These are phyloP conservation scores for Hemerocallis citrina DNA, from an alignment of 106 monocot species.

Conservation along the genomic window DNA sequence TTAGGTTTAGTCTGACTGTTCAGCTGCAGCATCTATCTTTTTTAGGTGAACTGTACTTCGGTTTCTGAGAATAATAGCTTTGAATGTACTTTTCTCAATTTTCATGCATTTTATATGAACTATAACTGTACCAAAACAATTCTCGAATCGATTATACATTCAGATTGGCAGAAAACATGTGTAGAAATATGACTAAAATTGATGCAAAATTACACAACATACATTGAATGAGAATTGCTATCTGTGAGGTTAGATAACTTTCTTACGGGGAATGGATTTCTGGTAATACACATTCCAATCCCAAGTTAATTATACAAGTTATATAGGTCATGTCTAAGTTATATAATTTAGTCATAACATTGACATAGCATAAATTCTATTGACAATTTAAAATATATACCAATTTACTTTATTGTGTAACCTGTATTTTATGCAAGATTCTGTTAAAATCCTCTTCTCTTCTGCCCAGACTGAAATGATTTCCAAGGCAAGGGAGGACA, in stretches of 20 bases:
- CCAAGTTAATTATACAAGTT: neutral
- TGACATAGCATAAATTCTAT: too few species aligned
- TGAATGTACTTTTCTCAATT: neutral
- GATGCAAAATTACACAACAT: neutral
- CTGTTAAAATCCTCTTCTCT: neutral
- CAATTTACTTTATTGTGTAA: neutral
- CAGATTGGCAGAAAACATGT: neutral
- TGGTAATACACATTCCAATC: neutral
- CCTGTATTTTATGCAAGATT: neutral
- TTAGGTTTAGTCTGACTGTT: too few species aligned
- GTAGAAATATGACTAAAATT: neutral
- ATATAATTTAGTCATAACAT: too few species aligned
- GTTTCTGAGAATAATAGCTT: too few species aligned
- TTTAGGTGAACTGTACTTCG: too few species aligned
- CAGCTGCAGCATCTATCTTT: too few species aligned
- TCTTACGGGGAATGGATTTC: neutral
- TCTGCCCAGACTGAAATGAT: constrained; percentile 55
- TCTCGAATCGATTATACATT: neutral
- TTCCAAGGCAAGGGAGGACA: constrained; percentile 45
- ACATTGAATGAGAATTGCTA: too few species aligned
- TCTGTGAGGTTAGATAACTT: neutral
- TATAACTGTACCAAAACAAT: neutral
- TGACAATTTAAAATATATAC: neutral
- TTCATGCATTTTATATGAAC: neutral
- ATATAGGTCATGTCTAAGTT: too few species aligned